phyloP scores from a whole-genome alignment of 768 basidiomycete genomes.

The Mycena pura region DNA sequence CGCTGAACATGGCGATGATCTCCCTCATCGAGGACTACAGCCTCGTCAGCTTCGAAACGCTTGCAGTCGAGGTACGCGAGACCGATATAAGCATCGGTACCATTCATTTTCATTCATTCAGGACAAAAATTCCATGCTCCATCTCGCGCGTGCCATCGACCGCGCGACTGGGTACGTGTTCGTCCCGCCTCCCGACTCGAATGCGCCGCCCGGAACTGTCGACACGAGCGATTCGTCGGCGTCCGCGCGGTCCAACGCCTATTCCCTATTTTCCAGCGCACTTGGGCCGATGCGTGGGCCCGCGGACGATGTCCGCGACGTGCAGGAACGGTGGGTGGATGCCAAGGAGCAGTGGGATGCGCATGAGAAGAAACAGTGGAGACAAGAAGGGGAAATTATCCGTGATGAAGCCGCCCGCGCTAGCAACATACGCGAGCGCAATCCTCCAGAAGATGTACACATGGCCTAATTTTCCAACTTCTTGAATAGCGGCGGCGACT shows the following conservation, averaged over 20 bases:
- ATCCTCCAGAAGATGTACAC: slow-evolving; percentile 28
- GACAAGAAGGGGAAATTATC: no score
- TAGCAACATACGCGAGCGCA: slow-evolving; percentile 40
- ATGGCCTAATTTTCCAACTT: no score
- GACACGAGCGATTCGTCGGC: slow-evolving; percentile 42
- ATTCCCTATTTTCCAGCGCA: slow-evolving; percentile 72
- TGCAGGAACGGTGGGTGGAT: slow-evolving; percentile 96
- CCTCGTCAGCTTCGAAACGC: slow-evolving; percentile 94
- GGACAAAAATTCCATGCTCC: slow-evolving; percentile 96
- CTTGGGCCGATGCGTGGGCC: slow-evolving; percentile 55
- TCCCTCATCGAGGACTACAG: slow-evolving; percentile 93
- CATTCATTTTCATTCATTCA: slow-evolving; percentile 34
- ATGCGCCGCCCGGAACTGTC: slow-evolving; percentile 25
- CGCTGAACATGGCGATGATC: slow-evolving; percentile 88
- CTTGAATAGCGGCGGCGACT: no score
- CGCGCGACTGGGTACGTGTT: slow-evolving; percentile 93
- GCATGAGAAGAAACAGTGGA: slow-evolving; percentile 80
- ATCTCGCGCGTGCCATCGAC: no score
- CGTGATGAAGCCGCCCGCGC: no score
- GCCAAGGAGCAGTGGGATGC: no score
- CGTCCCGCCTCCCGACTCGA: slow-evolving; percentile 67
- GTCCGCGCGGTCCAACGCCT: slow-evolving; percentile 65
- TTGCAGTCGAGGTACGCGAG: slow-evolving; percentile 84
- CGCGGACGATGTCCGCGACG: slow-evolving; percentile 66
- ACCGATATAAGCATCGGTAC: not conserved